These are phyloP conservation scores for Phytopythium sindhum DNA, from an alignment of 352 stramenopile species.

Conservation along the genomic window DNA sequence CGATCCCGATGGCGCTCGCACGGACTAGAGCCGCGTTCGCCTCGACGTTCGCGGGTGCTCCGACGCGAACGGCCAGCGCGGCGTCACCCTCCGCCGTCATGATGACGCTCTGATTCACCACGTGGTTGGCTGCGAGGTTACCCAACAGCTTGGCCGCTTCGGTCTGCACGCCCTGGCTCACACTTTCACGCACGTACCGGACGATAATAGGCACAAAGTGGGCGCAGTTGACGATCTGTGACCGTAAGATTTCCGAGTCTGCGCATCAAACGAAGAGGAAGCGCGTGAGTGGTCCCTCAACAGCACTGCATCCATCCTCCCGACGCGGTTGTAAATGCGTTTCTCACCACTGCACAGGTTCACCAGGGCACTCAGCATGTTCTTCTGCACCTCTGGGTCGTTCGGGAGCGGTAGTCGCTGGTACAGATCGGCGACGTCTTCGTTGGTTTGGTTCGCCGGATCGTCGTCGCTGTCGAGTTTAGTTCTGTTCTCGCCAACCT, in stretches of 20 bases:
- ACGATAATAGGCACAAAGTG: conserved; percentile 50
- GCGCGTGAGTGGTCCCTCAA: not conserved
- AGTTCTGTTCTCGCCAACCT: not conserved
- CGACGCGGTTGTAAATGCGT: not conserved
- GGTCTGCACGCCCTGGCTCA: conserved; percentile 28
- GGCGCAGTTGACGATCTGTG: conserved; percentile 59
- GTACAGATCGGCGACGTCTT: conserved; percentile 23
- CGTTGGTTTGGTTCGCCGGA: not conserved
- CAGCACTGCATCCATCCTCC: not conserved
- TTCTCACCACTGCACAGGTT: conserved; percentile 65
- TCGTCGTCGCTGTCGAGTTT: not conserved
- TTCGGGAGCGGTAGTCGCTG: conserved; percentile 39
- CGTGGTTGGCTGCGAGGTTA: conserved; percentile 64
- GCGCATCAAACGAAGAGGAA: not conserved
- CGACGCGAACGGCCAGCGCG: conserved; percentile 28
- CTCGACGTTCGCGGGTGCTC: conserved; percentile 28
- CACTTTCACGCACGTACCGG: conserved; percentile 46
- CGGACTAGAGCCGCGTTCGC: conserved; percentile 30
- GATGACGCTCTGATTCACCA: conserved; percentile 67
- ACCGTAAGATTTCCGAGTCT: conserved; percentile 75
- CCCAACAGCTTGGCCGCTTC: conserved; percentile 64
- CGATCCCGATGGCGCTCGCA: conserved; percentile 49
- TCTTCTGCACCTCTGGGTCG: conserved; percentile 35
- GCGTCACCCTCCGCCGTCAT: conserved; percentile 58
- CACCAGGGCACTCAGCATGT: conserved; percentile 52